Base-by-base conservation (phyloP, 2,329 filamentous ascomycete species). In the Pseudopyricularia cyperi region DNA sequence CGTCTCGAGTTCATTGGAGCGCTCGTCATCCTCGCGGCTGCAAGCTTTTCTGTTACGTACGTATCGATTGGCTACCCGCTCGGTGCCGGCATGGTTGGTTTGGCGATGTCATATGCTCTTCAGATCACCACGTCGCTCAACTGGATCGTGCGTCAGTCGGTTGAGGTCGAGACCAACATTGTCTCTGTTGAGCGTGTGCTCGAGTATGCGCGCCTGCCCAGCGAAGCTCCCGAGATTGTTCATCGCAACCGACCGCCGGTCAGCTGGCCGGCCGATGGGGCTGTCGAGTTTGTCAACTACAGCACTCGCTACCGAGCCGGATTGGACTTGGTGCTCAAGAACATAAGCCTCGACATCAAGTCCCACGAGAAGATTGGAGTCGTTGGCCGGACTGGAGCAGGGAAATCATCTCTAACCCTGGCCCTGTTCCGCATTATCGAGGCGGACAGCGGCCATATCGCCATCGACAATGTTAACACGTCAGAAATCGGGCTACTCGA, bases 161-260 rank as follows among this genome's bases (percentile, higher is more conserved):
- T 98, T 33, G 94, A 98, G 68, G 93, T 98, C n/a, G 94, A 98
- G 74, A 97, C 91, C n/a, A 98, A 98, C 68, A 98, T 98, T 62
- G 91, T 98, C 46, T 95, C 91, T 9, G 93, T 98, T 35, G 93
- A 98, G 75, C 86, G 93, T 63, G 90, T 98, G 48, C 82, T 98
- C 49, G 94, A 98, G 68, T 98, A 98, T 69, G 88, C 91, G 53
- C 78, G 80, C 50, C 77, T 98, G 56, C 90, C 91, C 26, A 93
- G 86, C 66, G 93, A 98, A 71, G 91, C 93, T 50, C 89, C 90
- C 7, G 93, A 98, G 66, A 88, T 97, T 58, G 86, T 97, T 60
- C 85, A 87, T 62, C 85, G 88, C 68, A 85, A 87, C 64, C 78
- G 91, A 48, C 91, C 93, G 39, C 83, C 89, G 9, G 87, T 89